A percentile compares a stretch with the other conserved stretches of the same genome.
Conservation (phyloP, 192 early-diverging fungal genomes). For the Mortierella alpina region DNA sequence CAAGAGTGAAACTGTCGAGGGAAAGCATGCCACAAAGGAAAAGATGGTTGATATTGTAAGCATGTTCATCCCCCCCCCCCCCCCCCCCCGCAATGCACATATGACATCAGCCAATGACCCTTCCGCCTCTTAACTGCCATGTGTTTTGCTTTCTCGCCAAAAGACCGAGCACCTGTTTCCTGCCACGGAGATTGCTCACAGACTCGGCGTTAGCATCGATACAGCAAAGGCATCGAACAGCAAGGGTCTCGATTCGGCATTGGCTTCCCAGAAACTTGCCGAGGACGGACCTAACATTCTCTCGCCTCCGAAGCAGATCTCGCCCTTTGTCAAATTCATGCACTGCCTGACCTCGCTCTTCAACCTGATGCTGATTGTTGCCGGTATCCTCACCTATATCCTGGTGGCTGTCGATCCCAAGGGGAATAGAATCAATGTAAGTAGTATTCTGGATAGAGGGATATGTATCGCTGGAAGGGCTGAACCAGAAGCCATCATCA, state of each 20-base stretch:
- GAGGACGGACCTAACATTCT: constrained; percentile 87
- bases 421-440: constrained; percentile 82
- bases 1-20: too few species aligned
- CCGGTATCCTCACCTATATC: constrained; percentile 85
- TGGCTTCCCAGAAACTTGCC: constrained; percentile 71
- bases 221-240: constrained; percentile 73
- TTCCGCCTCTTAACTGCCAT: too few species aligned
- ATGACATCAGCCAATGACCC: too few species aligned
- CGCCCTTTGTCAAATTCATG: constrained; percentile 79
- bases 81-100: too few species aligned
- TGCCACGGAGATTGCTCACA: constrained; percentile 53
- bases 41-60: too few species aligned
- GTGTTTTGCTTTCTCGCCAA: too few species aligned
- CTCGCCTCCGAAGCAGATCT: constrained; percentile 85
- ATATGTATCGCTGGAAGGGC: too few species aligned
- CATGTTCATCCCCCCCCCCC: too few species aligned
- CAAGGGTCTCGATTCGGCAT: constrained; percentile 69
- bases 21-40: too few species aligned
- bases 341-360: constrained; percentile 82
- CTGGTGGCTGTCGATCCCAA: constrained; percentile 81
- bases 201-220: constrained; percentile 60
- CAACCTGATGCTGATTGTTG: constrained; percentile 87
- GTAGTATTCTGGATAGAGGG: neutral
- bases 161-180: constrained; percentile 63
- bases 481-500: neutral